Evolutionary conservation across 2,329 filamentous ascomycete genomes (phyloP), one percentile per base, ranked within the genome.

Genomic region (Metarhizium humberi): DNA sequence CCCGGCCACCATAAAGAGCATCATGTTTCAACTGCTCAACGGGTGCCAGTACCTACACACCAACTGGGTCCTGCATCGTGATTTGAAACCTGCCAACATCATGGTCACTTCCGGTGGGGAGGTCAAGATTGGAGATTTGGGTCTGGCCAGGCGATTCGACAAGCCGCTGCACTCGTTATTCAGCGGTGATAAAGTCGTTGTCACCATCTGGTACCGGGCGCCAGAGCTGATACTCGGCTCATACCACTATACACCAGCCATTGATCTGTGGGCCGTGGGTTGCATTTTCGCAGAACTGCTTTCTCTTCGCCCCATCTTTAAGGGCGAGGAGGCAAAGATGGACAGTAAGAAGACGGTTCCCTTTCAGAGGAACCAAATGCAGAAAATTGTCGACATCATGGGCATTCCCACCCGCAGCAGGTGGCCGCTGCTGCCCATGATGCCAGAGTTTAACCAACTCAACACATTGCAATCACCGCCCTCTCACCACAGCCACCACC

Each of bases 281-380:
- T 99, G 94, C 70, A 99, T 99, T 65, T 97, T 99, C 66, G 94
- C 94, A 2, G 94, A 99, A 69, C 77, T 99, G 3, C 75, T 99
- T 0, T 92, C 89, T 1, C 75, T 99, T 3, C 81, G 92, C 1
- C 94, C 94, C 0, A 97, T 99, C 54, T 99, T 99, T 71, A 99
- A 99, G 68, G 94, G 94, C 0, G 94, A 99, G 67, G 94, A 99
- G 71, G 94, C 94, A 16, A 99, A 99, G 73, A 96, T 97, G 88
- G 94, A 99, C 71, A 89, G 83, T 63, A 99, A 99, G 72, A 97
- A 97, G 74, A 94, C 89, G 0, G 92, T 97, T 0, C 94, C 94
- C 0, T 99, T 99, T 63, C 94, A 99, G 71, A 84, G 92, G 14
- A 96, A 96, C 65, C 94, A 99, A 73, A 97, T 99, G 92, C 90